Conservation (phyloP, 306 rosid species). For the Trifolium subterraneum region DNA sequence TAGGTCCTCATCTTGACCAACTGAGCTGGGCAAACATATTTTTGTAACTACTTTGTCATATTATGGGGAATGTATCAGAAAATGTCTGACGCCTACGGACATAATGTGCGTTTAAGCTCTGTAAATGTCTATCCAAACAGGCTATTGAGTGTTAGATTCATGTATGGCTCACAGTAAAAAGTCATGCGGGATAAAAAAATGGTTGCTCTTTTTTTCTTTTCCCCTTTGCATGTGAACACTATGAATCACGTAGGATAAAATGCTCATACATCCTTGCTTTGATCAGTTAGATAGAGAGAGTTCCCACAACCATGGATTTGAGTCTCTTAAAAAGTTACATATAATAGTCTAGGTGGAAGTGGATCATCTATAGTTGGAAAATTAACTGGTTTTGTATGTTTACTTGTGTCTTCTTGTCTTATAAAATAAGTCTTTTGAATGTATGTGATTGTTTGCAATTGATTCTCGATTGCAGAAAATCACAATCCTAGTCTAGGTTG, state of each 20-base stretch:
- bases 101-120: conserved; percentile 1
- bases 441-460: not conserved
- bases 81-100: not conserved
- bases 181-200: not conserved
- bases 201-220: no score
- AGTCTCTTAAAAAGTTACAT: not conserved
- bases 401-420: not conserved
- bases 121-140: not conserved
- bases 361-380: not conserved
- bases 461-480: not conserved
- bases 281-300: conserved; percentile 19
- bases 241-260: not conserved
- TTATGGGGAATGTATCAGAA: not conserved
- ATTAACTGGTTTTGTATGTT: not conserved
- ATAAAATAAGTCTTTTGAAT: not conserved
- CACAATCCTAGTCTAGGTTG: conserved; percentile 16
- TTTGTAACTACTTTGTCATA: no score
- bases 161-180: not conserved
- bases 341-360: conserved; percentile 1
- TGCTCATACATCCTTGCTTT: not conserved
- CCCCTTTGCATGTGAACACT: not conserved
- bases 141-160: conserved; percentile 20
- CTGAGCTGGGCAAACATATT: no score
- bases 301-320: conserved; percentile 22
- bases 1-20: no score